Evolutionary conservation across 331 rosid genomes (phyloP).

Genomic region (Stylosanthes scabra): DNA sequence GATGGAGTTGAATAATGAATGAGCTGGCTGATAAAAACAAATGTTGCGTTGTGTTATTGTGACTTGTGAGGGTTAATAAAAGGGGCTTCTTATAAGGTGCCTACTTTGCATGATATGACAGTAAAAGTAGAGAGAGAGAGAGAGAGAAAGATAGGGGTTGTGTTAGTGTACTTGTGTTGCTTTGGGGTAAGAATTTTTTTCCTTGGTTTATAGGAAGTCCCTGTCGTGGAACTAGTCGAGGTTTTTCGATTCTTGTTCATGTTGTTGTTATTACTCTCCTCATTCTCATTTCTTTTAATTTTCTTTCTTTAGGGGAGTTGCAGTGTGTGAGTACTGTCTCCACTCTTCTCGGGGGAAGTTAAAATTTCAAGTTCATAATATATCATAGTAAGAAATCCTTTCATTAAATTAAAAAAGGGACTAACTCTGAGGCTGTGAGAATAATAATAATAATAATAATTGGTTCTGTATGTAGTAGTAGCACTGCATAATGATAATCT

Average conservation of each 20-base stretch:
- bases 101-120: conserved; percentile 89
- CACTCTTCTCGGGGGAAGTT: conserved; percentile 33
- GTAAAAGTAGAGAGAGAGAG: conserved; percentile 29
- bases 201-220: conserved; percentile 52
- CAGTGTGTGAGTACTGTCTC: background rate
- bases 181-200: conserved; percentile 51
- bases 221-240: conserved; percentile 56
- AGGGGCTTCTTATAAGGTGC: conserved; percentile 35
- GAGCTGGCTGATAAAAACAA: conserved; percentile 60
- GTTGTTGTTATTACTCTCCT: background rate
- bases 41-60: conserved; percentile 32
- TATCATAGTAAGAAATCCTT: background rate
- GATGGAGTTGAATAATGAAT: conserved; percentile 52
- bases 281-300: background rate
- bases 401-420: background rate
- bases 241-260: conserved; percentile 36
- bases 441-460: too few relatives aligned
- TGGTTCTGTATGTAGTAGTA: too few relatives aligned
- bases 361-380: conserved; percentile 11
- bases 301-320: conserved; percentile 4
- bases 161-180: background rate
- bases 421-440: background rate
- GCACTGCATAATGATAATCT: too few relatives aligned
- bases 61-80: conserved; percentile 39
- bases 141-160: conserved; percentile 10